Evolutionary conservation across 2,329 filamentous ascomycete genomes (phyloP), one percentile per base, ranked within the genome.

Genomic region (Knufia fluminis): DNA sequence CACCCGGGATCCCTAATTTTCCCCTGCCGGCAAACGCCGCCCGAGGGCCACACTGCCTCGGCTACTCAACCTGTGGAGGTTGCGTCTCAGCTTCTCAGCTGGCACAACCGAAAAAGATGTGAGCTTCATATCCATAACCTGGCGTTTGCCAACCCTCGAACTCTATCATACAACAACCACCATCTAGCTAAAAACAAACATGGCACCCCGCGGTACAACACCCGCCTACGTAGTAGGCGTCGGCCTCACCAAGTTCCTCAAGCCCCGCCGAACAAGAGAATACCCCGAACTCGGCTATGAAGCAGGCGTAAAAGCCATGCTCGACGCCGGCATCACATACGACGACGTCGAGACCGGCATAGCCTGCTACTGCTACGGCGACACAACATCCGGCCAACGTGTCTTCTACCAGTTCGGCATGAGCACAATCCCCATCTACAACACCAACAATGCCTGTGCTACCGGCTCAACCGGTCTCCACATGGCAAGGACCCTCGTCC

Each of bases 391-490:
- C 68, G 91, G 91, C 45, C 91, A 97, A 74, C 84, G 92, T 56
- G 88, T 96, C 63, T 96, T 97, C 72, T 97, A 97, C 72, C 91
- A 97, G 71, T 96, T 97, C 68, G 92, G 91, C 72, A 90, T 97
- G 83, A 96, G 90, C 33, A 77, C 84, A 62, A 96, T 97, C 60
- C 91, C 91, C 61, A 88, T 97, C 66, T 90, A 94, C 76, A 97
- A 97, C 64, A 59, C 56, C 36, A 96, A 96, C 78, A 97, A 97
- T 76, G 95, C 95, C 73, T 97, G 91, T 76, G 87, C 86, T 2
- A 97, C 91, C 0, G 92, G 91, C 12, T 88, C 83, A 2, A 95
- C 91, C 0, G 92, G 91, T 4, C 72, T 97, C 51, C 82, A 83
- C 63, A 84, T 97, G 76, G 92, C 78, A 1, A 76, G 89, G 24